Conservation (phyloP, 202 grass and related monocot species). For the Setaria italica region DNA sequence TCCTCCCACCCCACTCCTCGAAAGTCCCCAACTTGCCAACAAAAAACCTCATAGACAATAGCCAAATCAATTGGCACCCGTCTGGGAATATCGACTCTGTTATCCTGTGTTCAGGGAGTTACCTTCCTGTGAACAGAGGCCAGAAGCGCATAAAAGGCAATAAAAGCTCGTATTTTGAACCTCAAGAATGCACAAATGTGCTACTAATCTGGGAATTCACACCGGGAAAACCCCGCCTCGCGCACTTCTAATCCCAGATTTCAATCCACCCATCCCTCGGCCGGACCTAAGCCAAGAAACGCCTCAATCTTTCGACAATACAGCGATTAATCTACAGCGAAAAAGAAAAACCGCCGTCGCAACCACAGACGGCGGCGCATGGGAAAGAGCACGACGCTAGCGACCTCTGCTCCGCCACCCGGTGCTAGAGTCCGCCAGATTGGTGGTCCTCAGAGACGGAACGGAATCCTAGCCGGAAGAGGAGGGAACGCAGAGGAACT, state of each 20-base stretch:
- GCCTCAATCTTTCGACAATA: not conserved
- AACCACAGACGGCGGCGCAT: not conserved
- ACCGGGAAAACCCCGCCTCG: not conserved
- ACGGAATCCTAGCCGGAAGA: not conserved
- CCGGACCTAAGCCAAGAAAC: not conserved
- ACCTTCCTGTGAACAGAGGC: not conserved
- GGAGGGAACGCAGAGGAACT: not conserved
- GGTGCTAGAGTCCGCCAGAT: not conserved
- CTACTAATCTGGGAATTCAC: not conserved
- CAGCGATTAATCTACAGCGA: not conserved
- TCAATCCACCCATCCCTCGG: not conserved
- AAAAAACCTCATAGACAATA: too few species aligned
- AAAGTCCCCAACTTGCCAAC: not conserved
- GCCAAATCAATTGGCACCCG: not conserved
- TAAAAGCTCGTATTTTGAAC: slow-evolving; percentile 1
- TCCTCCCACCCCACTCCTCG: not conserved
- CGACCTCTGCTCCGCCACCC: not conserved
- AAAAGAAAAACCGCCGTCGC: not conserved
- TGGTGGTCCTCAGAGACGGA: not conserved
- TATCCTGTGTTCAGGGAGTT: not conserved
- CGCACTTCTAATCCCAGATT: not conserved
- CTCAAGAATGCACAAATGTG: not conserved
- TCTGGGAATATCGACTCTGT: not conserved
- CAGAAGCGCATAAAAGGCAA: not conserved
- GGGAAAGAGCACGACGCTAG: not conserved